These are phyloP conservation scores for Besnoitia besnoiti DNA, from an alignment of 169 alveolate species.

Conservation along the genomic window DNA sequence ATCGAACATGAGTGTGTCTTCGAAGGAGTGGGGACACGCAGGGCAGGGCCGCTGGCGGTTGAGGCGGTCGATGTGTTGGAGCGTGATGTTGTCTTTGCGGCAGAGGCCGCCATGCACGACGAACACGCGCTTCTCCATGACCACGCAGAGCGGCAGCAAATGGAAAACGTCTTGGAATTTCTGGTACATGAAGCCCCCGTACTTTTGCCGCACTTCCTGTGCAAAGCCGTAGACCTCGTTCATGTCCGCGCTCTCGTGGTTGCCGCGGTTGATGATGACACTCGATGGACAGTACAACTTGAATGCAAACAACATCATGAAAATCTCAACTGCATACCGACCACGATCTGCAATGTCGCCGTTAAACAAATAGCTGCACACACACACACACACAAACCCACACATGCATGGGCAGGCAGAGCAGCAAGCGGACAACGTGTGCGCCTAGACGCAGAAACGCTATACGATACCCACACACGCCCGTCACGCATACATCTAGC, in stretches of 20 bases:
- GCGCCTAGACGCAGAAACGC: too few species aligned
- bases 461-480: too few species aligned
- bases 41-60: conserved; percentile 88
- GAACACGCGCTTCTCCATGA: conserved; percentile 84
- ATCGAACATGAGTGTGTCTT: conserved; percentile 89
- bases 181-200: conserved; percentile 87
- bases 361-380: conserved; percentile 83
- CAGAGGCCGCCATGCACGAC: conserved; percentile 92
- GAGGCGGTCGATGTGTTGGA: conserved; percentile 82
- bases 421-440: too few species aligned
- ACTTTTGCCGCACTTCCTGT: conserved; percentile 78
- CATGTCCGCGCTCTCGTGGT: conserved; percentile 92
- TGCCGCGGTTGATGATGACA: conserved; percentile 89
- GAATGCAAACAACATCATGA: conserved; percentile 86
- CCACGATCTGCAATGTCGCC: conserved; percentile 95
- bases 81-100: conserved; percentile 85
- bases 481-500: neutral
- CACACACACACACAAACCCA: neutral
- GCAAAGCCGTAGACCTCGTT: conserved; percentile 92
- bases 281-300: conserved; percentile 85
- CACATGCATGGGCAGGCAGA: neutral
- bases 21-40: conserved; percentile 83
- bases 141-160: conserved; percentile 85
- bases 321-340: conserved; percentile 83
- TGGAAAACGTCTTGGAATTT: conserved; percentile 87